Percentiles rank a stretch among this genome's conserved stretches.
phyloP scores from a whole-genome alignment of 2,329 filamentous ascomycete genomes.

The Samsoniella hepiali region DNA sequence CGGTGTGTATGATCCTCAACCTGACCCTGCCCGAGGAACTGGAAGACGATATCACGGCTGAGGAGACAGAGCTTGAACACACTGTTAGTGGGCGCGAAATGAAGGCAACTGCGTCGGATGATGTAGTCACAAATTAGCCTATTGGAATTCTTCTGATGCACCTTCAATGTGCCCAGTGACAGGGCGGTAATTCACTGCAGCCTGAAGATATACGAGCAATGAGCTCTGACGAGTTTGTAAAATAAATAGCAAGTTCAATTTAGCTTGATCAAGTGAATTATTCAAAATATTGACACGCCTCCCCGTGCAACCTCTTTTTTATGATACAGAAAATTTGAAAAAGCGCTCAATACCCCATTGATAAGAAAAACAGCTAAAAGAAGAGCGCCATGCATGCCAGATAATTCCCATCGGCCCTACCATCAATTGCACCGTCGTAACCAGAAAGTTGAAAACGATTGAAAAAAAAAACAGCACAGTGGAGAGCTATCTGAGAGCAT shows the following conservation, averaged over 20 bases:
- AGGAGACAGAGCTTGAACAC: conserved; percentile 6
- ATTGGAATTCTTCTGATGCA: not conserved
- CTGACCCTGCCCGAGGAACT: conserved; percentile 69
- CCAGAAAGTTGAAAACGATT: not conserved
- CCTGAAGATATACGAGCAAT: not conserved
- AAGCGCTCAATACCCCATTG: conserved; percentile 2
- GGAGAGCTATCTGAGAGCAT: not conserved
- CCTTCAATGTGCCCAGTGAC: not conserved
- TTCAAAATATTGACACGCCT: not conserved
- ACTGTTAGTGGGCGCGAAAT: not conserved
- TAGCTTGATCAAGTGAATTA: not conserved
- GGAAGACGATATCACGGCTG: conserved; percentile 48
- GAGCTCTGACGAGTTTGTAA: not conserved
- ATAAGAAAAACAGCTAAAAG: conserved; percentile 6
- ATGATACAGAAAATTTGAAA: conserved; percentile 13
- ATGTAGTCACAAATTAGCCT: not conserved
- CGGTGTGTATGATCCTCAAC: conserved; percentile 71
- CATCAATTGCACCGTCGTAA: not conserved
- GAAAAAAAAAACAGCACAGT: not conserved
- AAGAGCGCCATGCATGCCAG: conserved; percentile 13
- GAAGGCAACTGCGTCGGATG: not conserved
- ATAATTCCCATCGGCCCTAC: not conserved
- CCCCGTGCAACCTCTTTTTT: conserved; percentile 8
- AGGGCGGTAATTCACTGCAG: not conserved
- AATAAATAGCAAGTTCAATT: not conserved